Evolutionary conservation across 108 stramenopile genomes (phyloP), one percentile per base, ranked within the genome.

Genomic region (Parietichytrium sp.): DNA sequence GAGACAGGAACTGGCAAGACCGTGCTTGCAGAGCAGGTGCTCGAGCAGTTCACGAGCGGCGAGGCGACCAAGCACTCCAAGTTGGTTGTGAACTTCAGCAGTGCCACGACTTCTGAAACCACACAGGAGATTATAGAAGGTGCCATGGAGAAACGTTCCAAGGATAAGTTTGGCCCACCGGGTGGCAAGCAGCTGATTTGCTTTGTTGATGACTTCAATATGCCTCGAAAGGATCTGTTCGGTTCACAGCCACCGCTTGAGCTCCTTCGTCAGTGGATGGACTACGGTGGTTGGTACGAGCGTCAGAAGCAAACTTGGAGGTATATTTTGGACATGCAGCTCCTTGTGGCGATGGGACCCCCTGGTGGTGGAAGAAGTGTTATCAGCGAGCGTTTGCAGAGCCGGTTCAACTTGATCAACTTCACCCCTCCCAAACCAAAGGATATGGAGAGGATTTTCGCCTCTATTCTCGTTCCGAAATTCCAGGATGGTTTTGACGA

Each of bases 231-330:
- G 47, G 89, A 87, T 10, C 82, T 48, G 27, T 87, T 82, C 55
- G 91, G 90, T 31, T 85, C 86, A 1, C 91, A 91, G 83, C 91
- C 91, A 0, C 90, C 91, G 7, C 79, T 91, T 3, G 91, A 91
- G 86, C 88, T 91, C 23, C 88, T 91, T n/a, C 87, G 91, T 10
- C 87, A 89, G 47, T 91, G 90, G 90, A 87, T 90, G 54, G 91
- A 90, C 84, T 90, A 91, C 54, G 87, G 86, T 2, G 89, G 78
- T 54, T 90, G 91, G 91, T 91, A 90, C 83, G 91, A 91, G 77
- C 79, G 91, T 18, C 29, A 27, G 38, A 91, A 91, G 78, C 90
- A 90, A 55, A 48, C 84, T 36, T 91, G 91, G 91, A 54, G 86
- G 12, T 88, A 80, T 51, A 79, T 91, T 47, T 48, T 89, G n/a